phyloP scores from a whole-genome alignment of 1,139 yeast species.

The Taphrina flavorubra region DNA sequence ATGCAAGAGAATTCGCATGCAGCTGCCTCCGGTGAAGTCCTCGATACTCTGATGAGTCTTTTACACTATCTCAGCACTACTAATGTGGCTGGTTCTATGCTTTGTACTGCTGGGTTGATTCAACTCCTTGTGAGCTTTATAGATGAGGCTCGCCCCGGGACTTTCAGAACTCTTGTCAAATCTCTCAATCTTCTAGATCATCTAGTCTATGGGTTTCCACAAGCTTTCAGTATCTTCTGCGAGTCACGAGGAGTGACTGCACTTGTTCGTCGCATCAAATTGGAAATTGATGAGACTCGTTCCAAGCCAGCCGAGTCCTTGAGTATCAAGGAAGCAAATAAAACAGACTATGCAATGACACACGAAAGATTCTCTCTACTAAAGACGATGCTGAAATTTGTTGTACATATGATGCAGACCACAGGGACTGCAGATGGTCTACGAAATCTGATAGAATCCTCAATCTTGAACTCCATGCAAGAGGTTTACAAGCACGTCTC shows the following conservation, averaged over 20 bases:
- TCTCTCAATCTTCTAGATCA: slow-evolving; percentile 68
- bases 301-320: slow-evolving; percentile 48
- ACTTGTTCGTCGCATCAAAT: slow-evolving; percentile 66
- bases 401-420: slow-evolving; percentile 67
- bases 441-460: slow-evolving; percentile 84
- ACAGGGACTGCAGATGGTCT: slow-evolving; percentile 79
- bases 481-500: slow-evolving; percentile 63
- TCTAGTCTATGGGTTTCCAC: slow-evolving; percentile 59
- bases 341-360: slow-evolving; percentile 63
- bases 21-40: slow-evolving; percentile 31
- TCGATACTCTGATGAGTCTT: slow-evolving; percentile 46
- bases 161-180: slow-evolving; percentile 52
- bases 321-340: slow-evolving; percentile 2
- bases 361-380: slow-evolving; percentile 65
- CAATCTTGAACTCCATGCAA: slow-evolving; percentile 67
- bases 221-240: slow-evolving; percentile 65
- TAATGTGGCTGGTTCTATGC: slow-evolving; percentile 42
- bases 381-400: slow-evolving; percentile 62
- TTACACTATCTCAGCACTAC: slow-evolving; percentile 47
- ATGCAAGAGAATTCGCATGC: slow-evolving; percentile 53
- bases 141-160: slow-evolving; percentile 55
- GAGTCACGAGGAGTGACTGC: slow-evolving; percentile 68
- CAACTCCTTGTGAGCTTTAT: slow-evolving; percentile 70
- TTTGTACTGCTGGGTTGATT: slow-evolving; percentile 69
- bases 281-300: slow-evolving; percentile 69